Percentiles rank a stretch among this genome's conserved stretches.
Conservation (phyloP, 768 basidiomycete species). For the Leccinum boreale region DNA sequence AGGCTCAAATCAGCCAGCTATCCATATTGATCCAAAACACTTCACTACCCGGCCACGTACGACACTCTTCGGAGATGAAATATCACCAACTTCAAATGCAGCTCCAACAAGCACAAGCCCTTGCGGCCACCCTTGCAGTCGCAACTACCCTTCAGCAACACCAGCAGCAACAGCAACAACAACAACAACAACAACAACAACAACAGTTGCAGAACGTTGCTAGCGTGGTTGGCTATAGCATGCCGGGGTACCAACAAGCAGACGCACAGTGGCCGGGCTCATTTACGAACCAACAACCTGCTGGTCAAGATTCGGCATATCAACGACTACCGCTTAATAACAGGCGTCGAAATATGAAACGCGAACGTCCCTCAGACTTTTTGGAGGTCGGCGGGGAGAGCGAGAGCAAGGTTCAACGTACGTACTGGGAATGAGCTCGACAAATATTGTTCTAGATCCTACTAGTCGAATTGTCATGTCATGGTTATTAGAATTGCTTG, state of each 20-base stretch:
- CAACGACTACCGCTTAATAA: conserved; percentile 82
- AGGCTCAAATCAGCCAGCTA: conserved; percentile 81
- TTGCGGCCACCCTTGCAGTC: conserved; percentile 61
- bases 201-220: conserved; percentile 36
- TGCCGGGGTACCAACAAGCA: conserved; percentile 42
- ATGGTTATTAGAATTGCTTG: background rate
- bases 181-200: conserved; percentile 35
- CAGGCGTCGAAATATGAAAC: conserved; percentile 70
- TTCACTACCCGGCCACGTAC: conserved; percentile 64
- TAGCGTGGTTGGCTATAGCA: conserved; percentile 37
- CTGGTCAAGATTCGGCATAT: conserved; percentile 79
- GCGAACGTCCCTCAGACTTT: conserved; percentile 83
- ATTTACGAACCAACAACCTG: conserved; percentile 62
- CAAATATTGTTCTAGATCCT: background rate
- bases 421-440: conserved; percentile 59
- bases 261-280: conserved; percentile 42
- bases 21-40: conserved; percentile 79
- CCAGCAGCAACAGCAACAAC: conserved; percentile 37
- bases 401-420: conserved; percentile 59
- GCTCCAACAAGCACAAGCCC: conserved; percentile 73
- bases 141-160: conserved; percentile 56
- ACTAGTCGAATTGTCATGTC: background rate
- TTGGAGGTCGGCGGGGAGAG: conserved; percentile 65
- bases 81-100: conserved; percentile 78
- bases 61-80: conserved; percentile 81